Evolutionary conservation across 257 asterid species (phyloP).

Genomic region (Salvia splendens): DNA sequence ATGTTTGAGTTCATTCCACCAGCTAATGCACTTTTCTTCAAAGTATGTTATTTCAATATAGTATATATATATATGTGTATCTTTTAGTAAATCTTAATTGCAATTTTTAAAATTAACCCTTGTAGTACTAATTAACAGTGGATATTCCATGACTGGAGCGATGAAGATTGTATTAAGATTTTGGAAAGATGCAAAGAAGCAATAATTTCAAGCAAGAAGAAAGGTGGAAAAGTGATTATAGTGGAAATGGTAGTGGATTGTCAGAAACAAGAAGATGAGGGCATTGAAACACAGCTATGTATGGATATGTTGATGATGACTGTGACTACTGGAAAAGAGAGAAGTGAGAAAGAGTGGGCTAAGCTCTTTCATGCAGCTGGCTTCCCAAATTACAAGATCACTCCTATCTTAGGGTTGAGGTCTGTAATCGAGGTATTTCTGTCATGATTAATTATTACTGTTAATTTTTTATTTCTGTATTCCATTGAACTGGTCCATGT

Average conservation of each 20-base stretch:
- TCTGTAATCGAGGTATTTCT: neutral
- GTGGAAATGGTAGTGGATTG: neutral
- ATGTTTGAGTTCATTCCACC: conserved; percentile 16
- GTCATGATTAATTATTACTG: too few species aligned
- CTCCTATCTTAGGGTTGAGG: neutral
- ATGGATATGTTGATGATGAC: neutral
- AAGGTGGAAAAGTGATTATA: conserved; percentile 8
- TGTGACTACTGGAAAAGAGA: neutral
- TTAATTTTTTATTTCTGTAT: too few species aligned
- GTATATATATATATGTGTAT: too few species aligned
- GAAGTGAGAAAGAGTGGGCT: conserved; percentile 11
- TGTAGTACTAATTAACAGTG: neutral
- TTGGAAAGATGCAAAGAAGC: conserved; percentile 10
- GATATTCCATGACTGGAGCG: neutral
- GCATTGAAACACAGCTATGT: neutral
- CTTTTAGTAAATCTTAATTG: too few species aligned
- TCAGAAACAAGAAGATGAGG: neutral
- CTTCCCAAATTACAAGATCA: neutral
- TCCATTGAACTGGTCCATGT: too few species aligned
- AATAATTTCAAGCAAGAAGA: neutral
- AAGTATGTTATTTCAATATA: too few species aligned
- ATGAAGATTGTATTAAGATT: neutral
- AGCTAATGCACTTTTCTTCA: too few species aligned
- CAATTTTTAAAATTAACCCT: too few species aligned
- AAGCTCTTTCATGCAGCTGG: neutral